Evolutionary conservation across 2,329 filamentous ascomycete species (phyloP), one percentile per base, ranked within the genome.

Genomic region (Sordariomycetes sp.): DNA sequence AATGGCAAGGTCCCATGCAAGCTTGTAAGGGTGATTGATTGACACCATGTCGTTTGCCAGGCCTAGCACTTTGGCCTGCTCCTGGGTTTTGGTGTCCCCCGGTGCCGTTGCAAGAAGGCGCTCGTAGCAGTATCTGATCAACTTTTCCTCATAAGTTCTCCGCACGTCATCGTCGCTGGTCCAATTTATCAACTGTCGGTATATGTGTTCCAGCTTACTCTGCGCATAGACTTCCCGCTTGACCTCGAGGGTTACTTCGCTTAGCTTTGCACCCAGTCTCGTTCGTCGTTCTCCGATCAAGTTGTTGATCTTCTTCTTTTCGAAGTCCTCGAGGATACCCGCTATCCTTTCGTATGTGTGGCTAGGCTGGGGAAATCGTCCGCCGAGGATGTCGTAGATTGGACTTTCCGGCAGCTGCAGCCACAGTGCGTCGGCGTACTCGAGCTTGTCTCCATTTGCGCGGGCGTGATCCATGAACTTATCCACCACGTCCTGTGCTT

Each of bases 1-100:
- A 38, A 98, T 68, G 20, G 83, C 73, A 40, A 95, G 81, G 47
- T 86, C 82, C 93, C 93, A 98, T 1, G 92, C 92, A 12, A 93
- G 68, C 42, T 81, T 76, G 58, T 82, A 94, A 0, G 86, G 85
- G 46, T 96, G 87, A 47, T 90, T 88, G 53, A 98, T 92, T 39
- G 94, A 84, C 40, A 98, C 90, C 84, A 98, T 94, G 40, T 90
- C 92, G 42, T 80, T 77, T 1, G 90, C 87, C 34, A 92, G 64
- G 39, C 82, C 80, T 47, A 82, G 60, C 1, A 94, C 81, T 42
- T 82, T 79, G 23, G 76, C 64, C 18, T 84, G 73, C 54, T 93
- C 87, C 14, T 66, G 58, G 1, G 61, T 51, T 57, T 96, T 96
- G 38, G 78, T 64, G 4, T 62, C 54, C 4, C 79, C 76, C 2